Base-by-base conservation (phyloP, 768 basidiomycete genomes). In the Auricularia sp. region DNA sequence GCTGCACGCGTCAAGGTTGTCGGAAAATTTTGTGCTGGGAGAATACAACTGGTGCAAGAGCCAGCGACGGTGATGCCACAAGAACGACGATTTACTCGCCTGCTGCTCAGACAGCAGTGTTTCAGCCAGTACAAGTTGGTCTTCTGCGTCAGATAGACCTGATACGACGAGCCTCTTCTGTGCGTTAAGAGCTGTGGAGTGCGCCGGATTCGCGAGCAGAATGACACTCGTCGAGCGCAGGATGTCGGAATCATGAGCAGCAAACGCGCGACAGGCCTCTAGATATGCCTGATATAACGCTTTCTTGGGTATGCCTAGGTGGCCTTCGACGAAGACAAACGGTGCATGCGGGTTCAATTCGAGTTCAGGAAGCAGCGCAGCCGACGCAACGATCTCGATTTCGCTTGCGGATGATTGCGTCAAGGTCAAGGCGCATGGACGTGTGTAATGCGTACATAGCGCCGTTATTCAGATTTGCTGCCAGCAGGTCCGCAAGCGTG, bases 61-160 rank as follows among this genome's bases (percentile, higher is more conserved):
- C 88, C 88, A 89, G 68, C 83, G 81, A 37, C 89, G 81, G 70
- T 90, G 85, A 67, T 84, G 78, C 89, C 89, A 90, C 34, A 89
- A 69, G 34, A 85, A 80, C 1, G 85, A 84, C 69, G 88, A 82
- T 74, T 89, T 90, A 29, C 83, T 80, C 69, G 79, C 82, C 33
- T 85, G 81, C 3, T 75, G 79, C 54, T 79, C 79, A 29, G 83
- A 81, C 36, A 82, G 77, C 51, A 87, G 73, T 33, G 84, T 77
- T 29, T 77, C 73, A 37, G 76, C 77, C 39, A 79, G 80, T 29
- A 64, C 66, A 34, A 90, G 75, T 67, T 90, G 88, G 6, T 8
- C 6, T 10, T 14, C 7, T 29, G 11, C 24, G 56, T 59, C 56
- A 39, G 72, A 66, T n/a, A 71, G 65, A 8, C 78, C 70, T 39